phyloP scores from a whole-genome alignment of 2,329 filamentous ascomycete genomes.

The Penicillium brasilianum region DNA sequence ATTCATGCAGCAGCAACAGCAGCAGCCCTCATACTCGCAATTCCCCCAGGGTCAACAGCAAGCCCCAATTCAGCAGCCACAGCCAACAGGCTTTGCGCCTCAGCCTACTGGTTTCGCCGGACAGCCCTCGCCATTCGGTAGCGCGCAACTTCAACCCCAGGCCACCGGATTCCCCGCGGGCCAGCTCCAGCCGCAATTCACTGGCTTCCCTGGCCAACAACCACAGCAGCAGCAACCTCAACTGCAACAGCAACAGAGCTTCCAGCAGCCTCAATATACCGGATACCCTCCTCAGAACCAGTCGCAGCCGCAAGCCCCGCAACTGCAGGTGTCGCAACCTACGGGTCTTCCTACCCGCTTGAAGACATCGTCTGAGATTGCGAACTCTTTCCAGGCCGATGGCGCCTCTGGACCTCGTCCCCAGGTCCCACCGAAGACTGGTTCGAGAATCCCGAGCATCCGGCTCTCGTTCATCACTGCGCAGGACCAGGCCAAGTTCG shows the following conservation, averaged over 20 bases:
- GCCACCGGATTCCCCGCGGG: conserved; percentile 67
- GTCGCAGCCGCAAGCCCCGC: conserved; percentile 29
- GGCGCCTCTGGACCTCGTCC: conserved; percentile 55
- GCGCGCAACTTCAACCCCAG: conserved; percentile 65
- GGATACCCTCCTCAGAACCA: conserved; percentile 56
- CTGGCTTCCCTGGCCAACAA: conserved; percentile 52
- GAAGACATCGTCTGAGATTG: conserved; percentile 68
- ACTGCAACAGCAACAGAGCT: conserved; percentile 43
- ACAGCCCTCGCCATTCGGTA: conserved; percentile 60
- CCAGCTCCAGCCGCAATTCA: conserved; percentile 54
- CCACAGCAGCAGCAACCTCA: conserved; percentile 52
- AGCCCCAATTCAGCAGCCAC: conserved; percentile 57
- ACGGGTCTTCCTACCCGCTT: conserved; percentile 58
- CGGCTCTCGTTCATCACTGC: conserved; percentile 95
- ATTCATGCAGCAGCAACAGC: conserved; percentile 60
- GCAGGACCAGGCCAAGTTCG: conserved; percentile 93
- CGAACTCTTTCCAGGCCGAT: conserved; percentile 62
- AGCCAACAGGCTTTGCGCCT: conserved; percentile 58
- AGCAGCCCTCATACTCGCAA: conserved; percentile 48
- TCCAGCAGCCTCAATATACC: conserved; percentile 65
- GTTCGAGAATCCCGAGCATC: conserved; percentile 88
- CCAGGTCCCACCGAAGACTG: conserved; percentile 65
- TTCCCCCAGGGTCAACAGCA: conserved; percentile 52
- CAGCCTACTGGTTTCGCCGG: conserved; percentile 62
- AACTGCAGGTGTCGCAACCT: conserved; percentile 51